phyloP scores from a whole-genome alignment of 257 asterid species.

The Rehmannia glutinosa region DNA sequence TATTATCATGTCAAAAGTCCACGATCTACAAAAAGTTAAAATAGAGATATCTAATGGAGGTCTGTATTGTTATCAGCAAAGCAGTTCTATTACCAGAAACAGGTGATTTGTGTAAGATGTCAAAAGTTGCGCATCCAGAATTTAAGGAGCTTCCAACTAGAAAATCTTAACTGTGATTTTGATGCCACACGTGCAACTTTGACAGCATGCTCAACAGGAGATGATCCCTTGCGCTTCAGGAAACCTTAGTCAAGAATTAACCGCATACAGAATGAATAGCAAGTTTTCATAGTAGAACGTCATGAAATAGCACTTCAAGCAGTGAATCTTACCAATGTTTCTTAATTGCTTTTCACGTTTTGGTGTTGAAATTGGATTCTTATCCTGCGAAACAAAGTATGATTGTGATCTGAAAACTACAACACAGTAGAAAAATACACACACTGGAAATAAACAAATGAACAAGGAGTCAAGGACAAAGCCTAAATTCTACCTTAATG shows the following conservation, averaged over 20 bases:
- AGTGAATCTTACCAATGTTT: conserved; percentile 57
- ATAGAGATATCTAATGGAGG: no score
- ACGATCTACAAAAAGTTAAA: no score
- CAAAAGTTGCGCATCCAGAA: conserved; percentile 11
- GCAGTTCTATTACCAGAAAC: conserved; percentile 9
- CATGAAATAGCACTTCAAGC: conserved; percentile 11
- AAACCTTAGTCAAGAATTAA: conserved; percentile 49
- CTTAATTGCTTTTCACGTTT: conserved; percentile 83
- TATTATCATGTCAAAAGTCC: no score
- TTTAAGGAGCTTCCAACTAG: conserved; percentile 9
- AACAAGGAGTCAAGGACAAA: not conserved
- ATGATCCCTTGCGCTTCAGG: conserved; percentile 77
- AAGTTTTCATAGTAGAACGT: conserved; percentile 9
- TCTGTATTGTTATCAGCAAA: no score
- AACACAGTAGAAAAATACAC: not conserved
- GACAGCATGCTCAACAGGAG: conserved; percentile 67
- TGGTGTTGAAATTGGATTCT: conserved; percentile 43
- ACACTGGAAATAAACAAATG: not conserved
- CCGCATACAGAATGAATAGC: conserved; percentile 20
- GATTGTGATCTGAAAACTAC: conserved; percentile 12
- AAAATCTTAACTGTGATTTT: conserved; percentile 71
- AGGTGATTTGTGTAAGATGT: not conserved
- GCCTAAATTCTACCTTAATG: conserved; percentile 49
- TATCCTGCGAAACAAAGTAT: conserved; percentile 49
- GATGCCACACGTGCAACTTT: conserved; percentile 56